These are phyloP conservation scores for Fusarium fujikuroi DNA, from an alignment of 2,329 filamentous ascomycete genomes.

Conservation along the genomic window DNA sequence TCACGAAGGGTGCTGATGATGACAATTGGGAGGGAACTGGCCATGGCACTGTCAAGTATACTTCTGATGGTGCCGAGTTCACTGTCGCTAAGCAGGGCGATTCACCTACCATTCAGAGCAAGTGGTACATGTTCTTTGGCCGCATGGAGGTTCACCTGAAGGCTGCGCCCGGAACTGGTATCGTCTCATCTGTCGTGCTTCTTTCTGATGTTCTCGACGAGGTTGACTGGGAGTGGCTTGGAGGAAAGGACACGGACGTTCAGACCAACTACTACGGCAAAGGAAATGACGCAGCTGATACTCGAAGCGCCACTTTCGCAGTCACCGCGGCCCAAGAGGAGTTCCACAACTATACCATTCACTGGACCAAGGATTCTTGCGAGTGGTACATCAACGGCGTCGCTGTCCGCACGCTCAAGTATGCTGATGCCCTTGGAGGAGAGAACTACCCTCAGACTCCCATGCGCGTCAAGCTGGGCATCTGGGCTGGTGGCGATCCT, in stretches of 20 bases:
- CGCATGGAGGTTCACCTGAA: constrained; percentile 76
- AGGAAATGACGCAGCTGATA: constrained; percentile 65
- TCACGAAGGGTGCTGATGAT: constrained; percentile 34
- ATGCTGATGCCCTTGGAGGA: constrained; percentile 58
- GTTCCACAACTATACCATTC: constrained; percentile 72
- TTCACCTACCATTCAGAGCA: constrained; percentile 70
- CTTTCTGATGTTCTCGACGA: constrained; percentile 79
- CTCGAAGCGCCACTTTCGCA: constrained; percentile 16
- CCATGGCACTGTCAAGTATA: constrained; percentile 33
- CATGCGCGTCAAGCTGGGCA: constrained; percentile 72
- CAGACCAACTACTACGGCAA: constrained; percentile 84
- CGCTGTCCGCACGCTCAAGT: constrained; percentile 45
- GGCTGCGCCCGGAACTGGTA: constrained; percentile 76
- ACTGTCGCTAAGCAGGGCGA: constrained; percentile 69
- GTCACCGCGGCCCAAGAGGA: constrained; percentile 48
- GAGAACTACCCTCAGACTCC: constrained; percentile 74
- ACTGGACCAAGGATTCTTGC: constrained; percentile 71
- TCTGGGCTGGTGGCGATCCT: constrained; percentile 58
- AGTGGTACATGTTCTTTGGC: constrained; percentile 89
- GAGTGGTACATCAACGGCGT: constrained; percentile 68
- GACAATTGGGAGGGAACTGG: constrained; percentile 36
- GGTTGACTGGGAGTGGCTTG: constrained; percentile 81
- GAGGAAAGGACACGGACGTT: constrained; percentile 69
- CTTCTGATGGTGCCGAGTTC: constrained; percentile 40
- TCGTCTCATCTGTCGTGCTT: constrained; percentile 80